phyloP scores from a whole-genome alignment of 129 eudicot genomes.

The Artemisia argyi region DNA sequence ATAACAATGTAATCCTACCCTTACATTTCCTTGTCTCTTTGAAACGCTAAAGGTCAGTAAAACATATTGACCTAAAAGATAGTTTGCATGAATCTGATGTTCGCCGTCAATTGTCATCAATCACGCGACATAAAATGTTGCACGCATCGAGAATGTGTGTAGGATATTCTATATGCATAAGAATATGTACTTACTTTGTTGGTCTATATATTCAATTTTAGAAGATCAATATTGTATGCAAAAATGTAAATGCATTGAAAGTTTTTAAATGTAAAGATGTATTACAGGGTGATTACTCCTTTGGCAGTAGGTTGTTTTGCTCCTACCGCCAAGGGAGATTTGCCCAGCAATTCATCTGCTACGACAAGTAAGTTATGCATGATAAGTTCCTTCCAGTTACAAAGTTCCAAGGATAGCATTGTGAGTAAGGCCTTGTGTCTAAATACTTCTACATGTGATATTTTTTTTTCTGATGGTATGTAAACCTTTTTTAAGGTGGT shows the following conservation, averaged over 20 bases:
- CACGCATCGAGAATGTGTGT: slow-evolving; percentile 5
- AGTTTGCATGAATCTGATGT: too few species aligned
- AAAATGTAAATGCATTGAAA: background rate
- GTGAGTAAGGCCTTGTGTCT: too few species aligned
- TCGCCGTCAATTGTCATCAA: background rate
- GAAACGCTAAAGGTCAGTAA: too few species aligned
- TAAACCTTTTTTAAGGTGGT: too few species aligned
- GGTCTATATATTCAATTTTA: slow-evolving; percentile 26
- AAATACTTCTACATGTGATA: too few species aligned
- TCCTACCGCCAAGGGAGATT: slow-evolving; percentile 39
- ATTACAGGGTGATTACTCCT: slow-evolving; percentile 36
- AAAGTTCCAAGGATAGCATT: too few species aligned
- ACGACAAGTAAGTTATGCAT: background rate
- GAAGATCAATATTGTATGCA: background rate
- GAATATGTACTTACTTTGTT: slow-evolving; percentile 15
- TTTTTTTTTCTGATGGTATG: too few species aligned
- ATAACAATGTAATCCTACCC: too few species aligned
- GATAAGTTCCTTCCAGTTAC: background rate
- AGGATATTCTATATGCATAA: slow-evolving; percentile 33
- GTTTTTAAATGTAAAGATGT: slow-evolving; percentile 20
- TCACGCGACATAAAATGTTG: background rate
- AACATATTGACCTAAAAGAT: too few species aligned
- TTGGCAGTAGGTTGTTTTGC: slow-evolving; percentile 20
- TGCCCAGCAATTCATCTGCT: slow-evolving; percentile 34
- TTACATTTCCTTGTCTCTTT: too few species aligned